A percentile compares a stretch with the other conserved stretches of the same genome.
phyloP scores from a whole-genome alignment of 345 rosid genomes.

The Moricandia moricandioides region DNA sequence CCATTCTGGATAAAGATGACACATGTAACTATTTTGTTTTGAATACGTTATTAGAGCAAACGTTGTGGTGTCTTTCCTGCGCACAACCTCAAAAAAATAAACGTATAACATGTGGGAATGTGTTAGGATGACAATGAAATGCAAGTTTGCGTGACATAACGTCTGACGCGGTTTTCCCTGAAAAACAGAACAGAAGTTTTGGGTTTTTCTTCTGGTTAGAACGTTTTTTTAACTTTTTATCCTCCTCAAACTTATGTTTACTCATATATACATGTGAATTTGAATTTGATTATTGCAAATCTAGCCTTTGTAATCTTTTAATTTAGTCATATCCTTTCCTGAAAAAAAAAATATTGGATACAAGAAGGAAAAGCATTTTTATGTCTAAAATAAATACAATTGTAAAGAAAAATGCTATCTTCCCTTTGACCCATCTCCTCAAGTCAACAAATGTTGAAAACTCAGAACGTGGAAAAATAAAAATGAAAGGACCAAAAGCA shows the following conservation, averaged over 20 bases:
- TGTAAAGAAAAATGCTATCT: background rate
- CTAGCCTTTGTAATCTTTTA: background rate
- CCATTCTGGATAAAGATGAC: background rate
- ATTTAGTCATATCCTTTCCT: background rate
- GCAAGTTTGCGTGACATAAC: background rate
- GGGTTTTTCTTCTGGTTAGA: background rate
- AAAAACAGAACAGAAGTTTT: background rate
- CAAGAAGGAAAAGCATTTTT: too few relatives aligned
- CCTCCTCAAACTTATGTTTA: background rate
- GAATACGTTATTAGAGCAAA: background rate
- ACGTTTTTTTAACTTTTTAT: background rate
- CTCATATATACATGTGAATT: background rate
- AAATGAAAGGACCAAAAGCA: background rate
- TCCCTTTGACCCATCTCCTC: background rate
- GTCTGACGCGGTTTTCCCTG: background rate
- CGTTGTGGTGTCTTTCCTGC: background rate
- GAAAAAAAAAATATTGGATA: too few relatives aligned
- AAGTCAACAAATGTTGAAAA: slow-evolving; percentile 3
- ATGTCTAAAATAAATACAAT: background rate
- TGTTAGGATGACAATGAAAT: background rate
- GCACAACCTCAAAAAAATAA: background rate
- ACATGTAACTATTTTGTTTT: background rate
- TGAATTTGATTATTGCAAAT: too few relatives aligned
- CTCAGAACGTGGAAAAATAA: background rate
- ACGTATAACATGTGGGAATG: background rate